A percentile compares a stretch with the other conserved stretches of the same genome.
Evolutionary conservation across 1,284 basidiomycete genomes (phyloP).

Genomic region (Rhizoctonia solani): DNA sequence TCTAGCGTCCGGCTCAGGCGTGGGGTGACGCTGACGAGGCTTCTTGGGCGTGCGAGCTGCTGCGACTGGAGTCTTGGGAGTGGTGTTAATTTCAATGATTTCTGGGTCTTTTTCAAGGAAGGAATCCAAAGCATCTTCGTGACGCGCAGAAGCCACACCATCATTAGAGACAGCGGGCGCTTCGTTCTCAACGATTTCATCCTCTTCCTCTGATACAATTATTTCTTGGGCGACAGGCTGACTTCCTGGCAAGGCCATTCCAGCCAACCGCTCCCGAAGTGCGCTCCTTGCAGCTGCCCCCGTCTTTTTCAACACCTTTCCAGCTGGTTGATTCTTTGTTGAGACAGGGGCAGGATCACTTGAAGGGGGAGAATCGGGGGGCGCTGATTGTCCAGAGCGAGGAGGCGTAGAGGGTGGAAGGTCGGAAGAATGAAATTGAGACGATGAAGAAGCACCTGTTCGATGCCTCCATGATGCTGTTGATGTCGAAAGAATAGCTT

Average conservation of each 20-base stretch:
- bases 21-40: conserved; percentile 13
- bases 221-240: conserved; percentile 42
- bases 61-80: conserved; percentile 17
- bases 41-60: conserved; percentile 32
- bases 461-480: conserved; percentile 53
- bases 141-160: too few species aligned
- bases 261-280: conserved; percentile 54
- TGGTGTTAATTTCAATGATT: too few species aligned
- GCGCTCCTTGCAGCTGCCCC: conserved; percentile 44
- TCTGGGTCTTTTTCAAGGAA: too few species aligned
- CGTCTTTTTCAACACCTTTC: conserved; percentile 15
- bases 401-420: neutral
- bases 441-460: neutral
- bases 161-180: conserved; percentile 37
- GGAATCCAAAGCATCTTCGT: too few species aligned
- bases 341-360: too few species aligned
- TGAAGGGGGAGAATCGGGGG: neutral
- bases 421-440: neutral
- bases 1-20: conserved; percentile 1
- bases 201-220: conserved; percentile 39
- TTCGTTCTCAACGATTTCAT: conserved; percentile 40
- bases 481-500: conserved; percentile 55
- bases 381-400: neutral
- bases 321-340: too few species aligned
- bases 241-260: conserved; percentile 59